Percentiles rank a stretch among this genome's conserved stretches.
Evolutionary conservation across 176 grass and related monocot genomes (phyloP).

Genomic region (Metroxylon sagu): DNA sequence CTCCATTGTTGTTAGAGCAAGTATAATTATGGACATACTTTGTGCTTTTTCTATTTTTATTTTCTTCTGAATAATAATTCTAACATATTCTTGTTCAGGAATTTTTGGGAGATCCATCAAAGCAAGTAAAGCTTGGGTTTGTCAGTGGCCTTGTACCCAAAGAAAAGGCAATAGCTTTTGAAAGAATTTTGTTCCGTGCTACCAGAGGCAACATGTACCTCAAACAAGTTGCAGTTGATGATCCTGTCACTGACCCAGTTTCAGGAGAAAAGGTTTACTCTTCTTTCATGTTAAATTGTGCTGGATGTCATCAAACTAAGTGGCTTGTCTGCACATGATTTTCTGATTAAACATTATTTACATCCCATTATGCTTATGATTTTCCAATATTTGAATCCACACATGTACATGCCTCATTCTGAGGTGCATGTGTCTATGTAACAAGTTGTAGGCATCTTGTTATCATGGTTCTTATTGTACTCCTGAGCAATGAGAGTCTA

Average conservation of each 20-base stretch:
- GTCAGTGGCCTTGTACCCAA: slow-evolving; percentile 94
- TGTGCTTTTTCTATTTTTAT: slow-evolving; percentile 3
- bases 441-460: no score
- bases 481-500: no score
- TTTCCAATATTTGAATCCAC: no score
- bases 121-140: slow-evolving; percentile 97
- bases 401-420: no score
- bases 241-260: slow-evolving; percentile 74
- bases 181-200: slow-evolving; percentile 86
- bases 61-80: slow-evolving; percentile 14
- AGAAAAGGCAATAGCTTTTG: slow-evolving; percentile 94
- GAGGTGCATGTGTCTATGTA: no score
- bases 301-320: no score
- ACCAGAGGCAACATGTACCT: slow-evolving; percentile 90
- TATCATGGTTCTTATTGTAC: no score
- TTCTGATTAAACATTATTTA: no score
- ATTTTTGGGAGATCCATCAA: slow-evolving; percentile 69
- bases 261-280: slow-evolving; percentile 79
- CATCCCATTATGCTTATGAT: no score
- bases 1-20: slow-evolving; percentile 66
- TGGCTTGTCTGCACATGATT: no score
- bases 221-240: slow-evolving; percentile 78
- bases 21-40: slow-evolving; percentile 19
- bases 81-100: slow-evolving; percentile 42
- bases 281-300: neutral